A percentile compares a stretch with the other conserved stretches of the same genome.
Conservation (phyloP, 2,329 filamentous ascomycete genomes). For the Biscogniauxia mediterranea region DNA sequence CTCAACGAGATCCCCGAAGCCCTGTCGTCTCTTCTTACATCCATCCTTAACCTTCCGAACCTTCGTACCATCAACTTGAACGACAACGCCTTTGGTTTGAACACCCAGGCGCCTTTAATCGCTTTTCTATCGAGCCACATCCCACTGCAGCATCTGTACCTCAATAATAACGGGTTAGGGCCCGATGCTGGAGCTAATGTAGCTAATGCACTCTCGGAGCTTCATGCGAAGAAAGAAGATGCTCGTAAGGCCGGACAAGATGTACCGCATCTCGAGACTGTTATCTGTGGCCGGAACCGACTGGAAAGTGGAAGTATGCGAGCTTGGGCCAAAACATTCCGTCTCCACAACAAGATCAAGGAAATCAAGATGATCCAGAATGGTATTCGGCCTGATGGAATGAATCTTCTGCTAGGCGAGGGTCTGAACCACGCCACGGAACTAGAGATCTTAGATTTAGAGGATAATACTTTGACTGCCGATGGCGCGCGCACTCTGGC, state of each 20-base stretch:
- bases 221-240: conserved; percentile 80
- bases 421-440: conserved; percentile 70
- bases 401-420: conserved; percentile 73
- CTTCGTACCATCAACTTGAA: conserved; percentile 93
- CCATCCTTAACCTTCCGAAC: conserved; percentile 80
- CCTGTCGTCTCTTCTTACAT: conserved; percentile 78
- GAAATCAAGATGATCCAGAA: conserved; percentile 98
- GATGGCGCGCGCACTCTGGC: conserved; percentile 77
- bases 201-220: conserved; percentile 78
- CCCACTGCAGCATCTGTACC: conserved; percentile 87
- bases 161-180: conserved; percentile 98
- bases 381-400: conserved; percentile 91
- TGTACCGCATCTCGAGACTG: conserved; percentile 86
- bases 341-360: conserved; percentile 77
- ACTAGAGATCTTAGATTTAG: conserved; percentile 80
- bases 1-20: conserved; percentile 92
- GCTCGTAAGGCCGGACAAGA: conserved; percentile 69
- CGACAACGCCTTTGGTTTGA: conserved; percentile 96
- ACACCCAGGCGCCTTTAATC: conserved; percentile 88
- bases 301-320: conserved; percentile 95
- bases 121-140: conserved; percentile 86
- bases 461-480: conserved; percentile 95
- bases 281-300: conserved; percentile 93
- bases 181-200: conserved; percentile 87
- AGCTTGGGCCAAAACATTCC: conserved; percentile 87